These are phyloP conservation scores for Syncephalastrum monosporum DNA, from an alignment of 371 early-diverging fungal genomes.

Conservation along the genomic window DNA sequence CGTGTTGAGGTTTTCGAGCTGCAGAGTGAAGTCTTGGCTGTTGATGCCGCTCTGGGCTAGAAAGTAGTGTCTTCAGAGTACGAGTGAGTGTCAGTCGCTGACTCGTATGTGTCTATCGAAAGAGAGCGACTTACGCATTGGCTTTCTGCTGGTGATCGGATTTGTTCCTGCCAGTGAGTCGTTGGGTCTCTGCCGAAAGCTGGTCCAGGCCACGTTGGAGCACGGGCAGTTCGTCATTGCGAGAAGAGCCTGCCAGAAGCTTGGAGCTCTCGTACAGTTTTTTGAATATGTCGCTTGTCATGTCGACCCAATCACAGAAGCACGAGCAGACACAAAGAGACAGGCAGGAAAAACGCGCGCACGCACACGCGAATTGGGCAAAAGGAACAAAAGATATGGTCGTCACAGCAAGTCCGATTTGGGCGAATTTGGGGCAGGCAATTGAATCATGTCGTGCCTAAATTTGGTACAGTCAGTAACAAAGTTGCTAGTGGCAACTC, in stretches of 20 bases:
- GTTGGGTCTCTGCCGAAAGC: slow-evolving; percentile 12
- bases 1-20: slow-evolving; percentile 58
- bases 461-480: too few species aligned
- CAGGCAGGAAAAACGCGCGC: not conserved
- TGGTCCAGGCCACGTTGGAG: slow-evolving; percentile 14
- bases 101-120: slow-evolving; percentile 1
- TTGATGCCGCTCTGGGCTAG: slow-evolving; percentile 78
- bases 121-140: slow-evolving; percentile 15
- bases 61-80: slow-evolving; percentile 47
- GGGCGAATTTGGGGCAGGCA: too few species aligned
- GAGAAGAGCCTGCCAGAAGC: slow-evolving; percentile 11
- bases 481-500: too few species aligned
- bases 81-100: not conserved
- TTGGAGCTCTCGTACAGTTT: slow-evolving; percentile 22
- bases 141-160: slow-evolving; percentile 19
- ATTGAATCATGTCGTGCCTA: too few species aligned
- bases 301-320: not conserved
- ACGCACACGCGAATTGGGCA: too few species aligned
- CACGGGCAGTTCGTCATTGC: slow-evolving; percentile 5
- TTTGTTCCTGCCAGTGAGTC: slow-evolving; percentile 11
- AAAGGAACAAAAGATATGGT: too few species aligned
- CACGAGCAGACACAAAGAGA: slow-evolving; percentile 1
- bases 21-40: slow-evolving; percentile 60
- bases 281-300: slow-evolving; percentile 19
- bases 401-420: too few species aligned